A percentile compares a stretch with the other conserved stretches of the same genome.
phyloP scores from a whole-genome alignment of 169 alveolate species.

The Theileria orientalis region DNA sequence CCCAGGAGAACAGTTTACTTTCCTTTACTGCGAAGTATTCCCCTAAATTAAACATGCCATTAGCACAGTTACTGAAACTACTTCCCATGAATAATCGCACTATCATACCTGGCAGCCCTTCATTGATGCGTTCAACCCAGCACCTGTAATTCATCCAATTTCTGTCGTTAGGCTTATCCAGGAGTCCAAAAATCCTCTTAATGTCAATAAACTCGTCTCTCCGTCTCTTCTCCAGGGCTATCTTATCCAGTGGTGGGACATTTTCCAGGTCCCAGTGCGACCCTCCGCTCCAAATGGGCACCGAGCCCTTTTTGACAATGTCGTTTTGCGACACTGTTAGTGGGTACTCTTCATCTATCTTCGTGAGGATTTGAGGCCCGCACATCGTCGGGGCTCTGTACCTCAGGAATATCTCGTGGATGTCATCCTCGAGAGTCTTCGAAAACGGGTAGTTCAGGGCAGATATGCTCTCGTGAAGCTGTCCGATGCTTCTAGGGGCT shows the following conservation, averaged over 20 bases:
- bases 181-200: slow-evolving; percentile 69
- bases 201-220: slow-evolving; percentile 21
- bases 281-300: slow-evolving; percentile 86
- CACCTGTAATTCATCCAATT: slow-evolving; percentile 72
- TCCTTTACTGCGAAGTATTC: slow-evolving; percentile 85
- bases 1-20: slow-evolving; percentile 79
- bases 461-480: slow-evolving; percentile 75
- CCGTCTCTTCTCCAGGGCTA: slow-evolving; percentile 24
- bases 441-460: slow-evolving; percentile 76
- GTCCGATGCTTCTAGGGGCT: slow-evolving; percentile 83
- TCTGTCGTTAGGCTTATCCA: slow-evolving; percentile 80
- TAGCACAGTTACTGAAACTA: too few relatives aligned
- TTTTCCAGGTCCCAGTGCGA: slow-evolving; percentile 77
- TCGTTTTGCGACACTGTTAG: slow-evolving; percentile 75
- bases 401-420: slow-evolving; percentile 79
- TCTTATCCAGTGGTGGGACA: slow-evolving; percentile 53
- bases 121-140: slow-evolving; percentile 79
- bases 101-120: slow-evolving; percentile 67
- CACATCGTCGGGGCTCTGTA: slow-evolving; percentile 85
- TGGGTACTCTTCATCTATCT: slow-evolving; percentile 67
- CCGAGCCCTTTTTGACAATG: slow-evolving; percentile 68
- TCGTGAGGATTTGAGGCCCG: slow-evolving; percentile 77
- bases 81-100: too few relatives aligned
- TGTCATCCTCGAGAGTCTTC: slow-evolving; percentile 63
- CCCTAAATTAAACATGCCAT: slow-evolving; percentile 68